Evolutionary conservation across 2,329 filamentous ascomycete genomes (phyloP).

Genomic region (Beauveria caledonica): DNA sequence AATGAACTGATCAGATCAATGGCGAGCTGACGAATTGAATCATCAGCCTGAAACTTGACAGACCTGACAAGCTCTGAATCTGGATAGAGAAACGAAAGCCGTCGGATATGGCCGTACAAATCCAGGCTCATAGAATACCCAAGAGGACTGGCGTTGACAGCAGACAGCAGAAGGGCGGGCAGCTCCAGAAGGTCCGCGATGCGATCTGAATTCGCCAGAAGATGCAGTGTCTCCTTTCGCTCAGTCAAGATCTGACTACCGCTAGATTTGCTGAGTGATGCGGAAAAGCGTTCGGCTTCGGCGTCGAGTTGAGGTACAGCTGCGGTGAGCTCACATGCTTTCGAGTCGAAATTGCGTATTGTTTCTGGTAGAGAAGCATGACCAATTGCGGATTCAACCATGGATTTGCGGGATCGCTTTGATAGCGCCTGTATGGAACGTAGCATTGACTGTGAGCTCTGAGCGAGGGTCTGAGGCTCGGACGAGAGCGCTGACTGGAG

Average conservation of each 20-base stretch:
- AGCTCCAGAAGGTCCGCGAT: constrained; percentile 87
- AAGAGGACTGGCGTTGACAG: constrained; percentile 55
- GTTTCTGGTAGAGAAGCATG: constrained; percentile 65
- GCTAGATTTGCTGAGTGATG: constrained; percentile 68
- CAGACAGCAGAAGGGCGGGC: constrained; percentile 74
- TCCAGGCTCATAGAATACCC: constrained; percentile 89
- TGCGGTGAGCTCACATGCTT: constrained; percentile 59
- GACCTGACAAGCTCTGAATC: constrained; percentile 66
- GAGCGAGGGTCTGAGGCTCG: constrained; percentile 73
- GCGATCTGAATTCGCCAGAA: constrained; percentile 81
- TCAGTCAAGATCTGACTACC: constrained; percentile 63
- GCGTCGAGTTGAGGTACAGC: constrained; percentile 72
- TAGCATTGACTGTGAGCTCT: constrained; percentile 70
- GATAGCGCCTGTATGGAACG: constrained; percentile 81
- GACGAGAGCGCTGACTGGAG: constrained; percentile 62
- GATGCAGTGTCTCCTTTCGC: constrained; percentile 69
- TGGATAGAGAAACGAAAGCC: constrained; percentile 75
- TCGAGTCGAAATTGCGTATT: constrained; percentile 60
- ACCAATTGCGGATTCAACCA: constrained; percentile 73
- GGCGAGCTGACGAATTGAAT: constrained; percentile 82
- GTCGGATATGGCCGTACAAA: constrained; percentile 85
- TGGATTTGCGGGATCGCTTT: constrained; percentile 77
- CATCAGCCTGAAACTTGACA: constrained; percentile 70
- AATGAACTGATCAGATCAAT: constrained; percentile 73
- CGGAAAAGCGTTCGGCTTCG: constrained; percentile 71